phyloP scores from a whole-genome alignment of 179 eudicot genomes.

The Camellia oleifera region DNA sequence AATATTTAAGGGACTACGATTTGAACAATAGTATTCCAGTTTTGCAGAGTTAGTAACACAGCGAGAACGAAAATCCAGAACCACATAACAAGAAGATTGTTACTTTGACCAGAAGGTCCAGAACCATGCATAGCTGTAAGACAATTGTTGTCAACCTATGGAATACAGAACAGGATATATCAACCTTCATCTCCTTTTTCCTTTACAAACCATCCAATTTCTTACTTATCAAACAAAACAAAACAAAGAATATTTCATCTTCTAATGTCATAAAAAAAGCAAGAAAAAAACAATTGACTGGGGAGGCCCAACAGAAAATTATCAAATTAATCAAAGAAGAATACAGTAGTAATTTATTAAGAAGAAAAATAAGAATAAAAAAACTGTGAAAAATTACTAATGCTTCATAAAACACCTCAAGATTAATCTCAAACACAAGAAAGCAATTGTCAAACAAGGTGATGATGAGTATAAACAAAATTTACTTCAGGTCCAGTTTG shows the following conservation, averaged over 20 bases:
- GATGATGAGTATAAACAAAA: no score
- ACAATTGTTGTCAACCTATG: not conserved
- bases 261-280: no score
- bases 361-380: not conserved
- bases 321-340: not conserved
- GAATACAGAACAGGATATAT: not conserved
- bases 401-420: no score
- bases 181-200: not conserved
- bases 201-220: no score
- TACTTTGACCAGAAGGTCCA: not conserved
- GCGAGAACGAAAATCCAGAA: not conserved
- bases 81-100: not conserved
- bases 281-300: no score
- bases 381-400: no score
- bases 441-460: no score
- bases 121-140: not conserved
- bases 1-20: slow-evolving; percentile 1
- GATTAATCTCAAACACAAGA: no score
- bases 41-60: not conserved
- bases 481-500: no score
- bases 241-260: no score
- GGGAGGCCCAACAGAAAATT: not conserved
- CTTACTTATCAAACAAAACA: no score
- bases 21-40: not conserved
- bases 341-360: not conserved